Conservation (phyloP, 805 yeast genomes). For the Ogataea ganodermae region DNA sequence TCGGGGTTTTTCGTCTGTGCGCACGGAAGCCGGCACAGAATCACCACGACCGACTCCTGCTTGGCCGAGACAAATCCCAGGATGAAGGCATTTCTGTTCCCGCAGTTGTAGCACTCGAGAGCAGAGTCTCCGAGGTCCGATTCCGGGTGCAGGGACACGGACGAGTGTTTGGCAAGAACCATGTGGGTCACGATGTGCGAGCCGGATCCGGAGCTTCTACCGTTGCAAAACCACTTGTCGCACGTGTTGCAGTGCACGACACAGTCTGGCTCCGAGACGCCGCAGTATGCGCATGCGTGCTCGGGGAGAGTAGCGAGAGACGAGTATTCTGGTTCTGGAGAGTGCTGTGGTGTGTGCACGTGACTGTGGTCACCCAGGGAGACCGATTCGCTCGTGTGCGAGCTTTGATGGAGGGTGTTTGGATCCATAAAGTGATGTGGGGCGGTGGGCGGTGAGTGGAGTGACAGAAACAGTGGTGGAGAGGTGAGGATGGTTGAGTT, state of each 20-base stretch:
- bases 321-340: background rate
- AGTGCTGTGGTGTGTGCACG: background rate
- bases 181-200: slow-evolving; percentile 87
- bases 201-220: slow-evolving; percentile 51
- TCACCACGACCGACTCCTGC: slow-evolving; percentile 81
- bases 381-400: background rate
- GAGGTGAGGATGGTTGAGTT: background rate
- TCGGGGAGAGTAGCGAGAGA: background rate
- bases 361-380: background rate
- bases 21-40: slow-evolving; percentile 87
- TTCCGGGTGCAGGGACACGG: slow-evolving; percentile 72
- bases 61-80: slow-evolving; percentile 88
- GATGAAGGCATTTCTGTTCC: slow-evolving; percentile 73
- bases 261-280: slow-evolving; percentile 60
- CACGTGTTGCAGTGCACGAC: slow-evolving; percentile 79
- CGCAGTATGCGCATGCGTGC: slow-evolving; percentile 68
- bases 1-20: slow-evolving; percentile 70
- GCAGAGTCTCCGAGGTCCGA: slow-evolving; percentile 85
- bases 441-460: too few species aligned
- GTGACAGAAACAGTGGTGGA: too few species aligned
- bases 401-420: background rate
- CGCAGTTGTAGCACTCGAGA: slow-evolving; percentile 90
- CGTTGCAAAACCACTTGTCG: slow-evolving; percentile 88
- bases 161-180: slow-evolving; percentile 76
- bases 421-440: background rate